phyloP scores from a whole-genome alignment of 257 asterid genomes.

The Lavandula angustifolia region DNA sequence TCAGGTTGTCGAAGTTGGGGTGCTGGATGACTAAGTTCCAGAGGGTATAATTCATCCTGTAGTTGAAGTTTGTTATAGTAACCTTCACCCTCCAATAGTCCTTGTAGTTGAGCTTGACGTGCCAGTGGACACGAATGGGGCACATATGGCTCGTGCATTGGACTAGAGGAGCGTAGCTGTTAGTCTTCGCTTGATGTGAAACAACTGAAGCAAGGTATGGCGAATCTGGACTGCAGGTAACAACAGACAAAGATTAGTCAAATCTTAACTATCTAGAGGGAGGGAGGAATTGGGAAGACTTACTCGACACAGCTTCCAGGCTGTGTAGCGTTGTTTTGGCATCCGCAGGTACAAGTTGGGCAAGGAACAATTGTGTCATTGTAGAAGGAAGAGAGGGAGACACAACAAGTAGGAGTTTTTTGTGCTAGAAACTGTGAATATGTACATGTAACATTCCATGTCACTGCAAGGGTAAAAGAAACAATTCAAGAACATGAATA shows the following conservation, averaged over 20 bases:
- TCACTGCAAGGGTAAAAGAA: conserved; percentile 57
- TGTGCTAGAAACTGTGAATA: conserved; percentile 91
- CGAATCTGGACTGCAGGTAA: conserved; percentile 45
- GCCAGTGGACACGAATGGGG: conserved; percentile 71
- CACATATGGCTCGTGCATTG: conserved; percentile 70
- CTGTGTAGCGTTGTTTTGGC: conserved; percentile 64
- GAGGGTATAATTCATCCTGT: conserved; percentile 57
- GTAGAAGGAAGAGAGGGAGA: conserved; percentile 84
- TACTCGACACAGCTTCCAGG: conserved; percentile 81
- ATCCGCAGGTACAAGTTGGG: conserved; percentile 94
- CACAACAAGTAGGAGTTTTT: conserved; percentile 85
- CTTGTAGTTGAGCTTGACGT: conserved; percentile 61
- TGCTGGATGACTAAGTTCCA: conserved; percentile 66
- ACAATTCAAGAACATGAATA: conserved; percentile 15
- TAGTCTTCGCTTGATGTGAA: conserved; percentile 37
- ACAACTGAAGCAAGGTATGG: conserved; percentile 64
- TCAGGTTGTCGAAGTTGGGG: conserved; percentile 62
- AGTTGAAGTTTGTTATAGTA: conserved; percentile 56
- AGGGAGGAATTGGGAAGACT: conserved; percentile 22
- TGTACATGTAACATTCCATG: conserved; percentile 83
- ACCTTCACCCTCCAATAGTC: conserved; percentile 68
- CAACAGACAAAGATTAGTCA: conserved; percentile 1
- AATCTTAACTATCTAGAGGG: neutral
- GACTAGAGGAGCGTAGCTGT: conserved; percentile 46
- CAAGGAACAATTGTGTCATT: conserved; percentile 86